Evolutionary conservation across 495 filamentous ascomycete species (phyloP).

Genomic region (Acidomyces sp.): DNA sequence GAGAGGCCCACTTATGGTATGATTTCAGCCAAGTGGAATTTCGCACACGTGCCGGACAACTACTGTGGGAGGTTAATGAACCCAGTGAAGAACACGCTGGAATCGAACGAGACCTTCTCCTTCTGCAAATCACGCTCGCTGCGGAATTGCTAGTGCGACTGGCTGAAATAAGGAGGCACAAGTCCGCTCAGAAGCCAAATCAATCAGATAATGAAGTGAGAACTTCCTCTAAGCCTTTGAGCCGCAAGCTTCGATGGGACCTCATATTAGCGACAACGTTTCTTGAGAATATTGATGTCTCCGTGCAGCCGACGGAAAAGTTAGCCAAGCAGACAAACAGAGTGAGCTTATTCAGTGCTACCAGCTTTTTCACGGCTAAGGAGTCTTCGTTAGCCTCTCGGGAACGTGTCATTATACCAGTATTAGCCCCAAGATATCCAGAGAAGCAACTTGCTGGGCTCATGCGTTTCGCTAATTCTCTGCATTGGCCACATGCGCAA

Average conservation of each 20-base stretch:
- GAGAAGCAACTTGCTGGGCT: constrained; percentile 38
- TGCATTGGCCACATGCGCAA: constrained; percentile 38
- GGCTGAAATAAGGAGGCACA: constrained; percentile 34
- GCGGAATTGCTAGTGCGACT: constrained; percentile 66
- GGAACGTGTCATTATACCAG: background rate
- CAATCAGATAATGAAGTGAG: constrained; percentile 41
- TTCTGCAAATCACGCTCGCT: constrained; percentile 65
- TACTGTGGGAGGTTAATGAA: constrained; percentile 56
- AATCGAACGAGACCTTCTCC: constrained; percentile 57
- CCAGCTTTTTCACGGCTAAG: constrained; percentile 10
- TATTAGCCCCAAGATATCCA: constrained; percentile 19
- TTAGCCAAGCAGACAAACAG: constrained; percentile 1
- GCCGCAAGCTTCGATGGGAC: constrained; percentile 65
- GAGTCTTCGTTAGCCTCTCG: constrained; percentile 1
- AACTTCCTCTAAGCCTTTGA: constrained; percentile 41
- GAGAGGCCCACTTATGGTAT: constrained; percentile 47
- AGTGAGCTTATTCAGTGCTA: constrained; percentile 14
- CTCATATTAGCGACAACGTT: constrained; percentile 60
- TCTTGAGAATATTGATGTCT: constrained; percentile 51
- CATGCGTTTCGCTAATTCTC: constrained; percentile 36
- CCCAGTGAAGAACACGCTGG: constrained; percentile 29
- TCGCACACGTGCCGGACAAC: constrained; percentile 65
- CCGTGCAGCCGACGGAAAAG: background rate
- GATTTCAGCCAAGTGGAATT: constrained; percentile 71
- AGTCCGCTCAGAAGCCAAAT: background rate